Base-by-base conservation (phyloP, 2,329 filamentous ascomycete genomes). In the Phaeomoniella chlamydospora region DNA sequence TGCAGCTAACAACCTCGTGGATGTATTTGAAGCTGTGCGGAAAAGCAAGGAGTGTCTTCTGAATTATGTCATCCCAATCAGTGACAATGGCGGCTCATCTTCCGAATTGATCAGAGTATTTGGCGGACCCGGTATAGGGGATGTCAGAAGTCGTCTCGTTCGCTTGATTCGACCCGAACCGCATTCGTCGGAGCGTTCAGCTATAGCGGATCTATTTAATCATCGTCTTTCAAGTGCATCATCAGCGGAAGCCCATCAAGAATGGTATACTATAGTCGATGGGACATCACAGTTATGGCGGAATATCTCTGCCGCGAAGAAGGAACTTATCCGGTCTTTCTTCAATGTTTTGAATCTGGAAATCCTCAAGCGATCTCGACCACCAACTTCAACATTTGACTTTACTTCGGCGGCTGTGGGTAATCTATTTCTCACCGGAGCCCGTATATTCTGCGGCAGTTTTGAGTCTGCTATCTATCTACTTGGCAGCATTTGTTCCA, bases 381-480 rank as follows among this genome's bases (percentile, higher is more conserved):
- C 64, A 2, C 61, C 80, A 0, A 74, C 70, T 19, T 80, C 77
- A 29, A 74, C 76, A 4, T 88, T 87, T 52, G 80, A 86, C 54
- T 88, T 85, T 49, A 75, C 77, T 4, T 73, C 74, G 9, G 80
- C 82, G 5, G 81, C 77, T 43, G 72, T 87, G 5, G 82, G 82
- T 5, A 88, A 88, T 49, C 58, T 88, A 14, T 88, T 88, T 50
- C 60, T 88, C 33, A 86, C 82, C 0, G 88, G 86, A 1, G 87
- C 85, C 0, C 74, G 88, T 1, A 70, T 96, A 9, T 94, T 94
- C 59, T 86, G 84, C 1, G 88, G 88, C 18, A 88, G 80, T 39
- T 88, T 96, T 45, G 90, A 96, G 55, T 82, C 81, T 4, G 84
- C 85, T 30, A 90, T 96, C 42, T 94, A 94, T 52, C 72, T 96